A percentile compares a stretch with the other conserved stretches of the same genome.
Conservation (phyloP, 257 asterid genomes). For the Cinchona pubescens region DNA sequence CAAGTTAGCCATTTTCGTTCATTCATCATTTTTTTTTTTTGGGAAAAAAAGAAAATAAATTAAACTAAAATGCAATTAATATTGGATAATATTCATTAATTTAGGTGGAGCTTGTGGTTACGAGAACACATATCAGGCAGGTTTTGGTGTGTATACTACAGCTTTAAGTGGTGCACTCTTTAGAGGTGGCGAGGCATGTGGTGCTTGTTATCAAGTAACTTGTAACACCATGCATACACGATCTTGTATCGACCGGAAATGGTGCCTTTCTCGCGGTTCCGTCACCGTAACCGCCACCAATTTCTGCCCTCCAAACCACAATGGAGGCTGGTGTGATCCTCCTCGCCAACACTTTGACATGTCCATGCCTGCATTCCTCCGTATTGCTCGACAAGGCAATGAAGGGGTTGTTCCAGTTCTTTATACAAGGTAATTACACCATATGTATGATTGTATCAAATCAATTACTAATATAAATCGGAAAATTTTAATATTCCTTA, state of each 20-base stretch:
- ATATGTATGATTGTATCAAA: too few relatives aligned
- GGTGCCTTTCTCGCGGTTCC: slow-evolving; percentile 53
- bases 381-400: slow-evolving; percentile 55
- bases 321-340: slow-evolving; percentile 76
- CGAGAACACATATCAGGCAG: slow-evolving; percentile 48
- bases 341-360: slow-evolving; percentile 74
- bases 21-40: too few relatives aligned
- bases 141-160: slow-evolving; percentile 58
- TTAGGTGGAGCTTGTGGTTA: slow-evolving; percentile 76
- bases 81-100: background rate
- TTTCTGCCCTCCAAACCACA: slow-evolving; percentile 67
- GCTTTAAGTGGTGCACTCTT: slow-evolving; percentile 60
- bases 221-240: slow-evolving; percentile 48
- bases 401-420: slow-evolving; percentile 63
- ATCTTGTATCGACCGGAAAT: slow-evolving; percentile 38
- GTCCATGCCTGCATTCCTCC: slow-evolving; percentile 69
- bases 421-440: slow-evolving; percentile 42
- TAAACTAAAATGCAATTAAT: too few relatives aligned
- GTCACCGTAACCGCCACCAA: slow-evolving; percentile 65
- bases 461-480: too few relatives aligned
- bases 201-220: slow-evolving; percentile 52
- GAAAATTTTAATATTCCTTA: too few relatives aligned
- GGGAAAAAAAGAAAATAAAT: too few relatives aligned
- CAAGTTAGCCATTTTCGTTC: too few relatives aligned
- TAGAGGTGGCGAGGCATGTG: slow-evolving; percentile 61